A percentile compares a stretch with the other conserved stretches of the same genome.
Conservation (phyloP, 202 grass and related monocot genomes). For the Digitaria exilis region DNA sequence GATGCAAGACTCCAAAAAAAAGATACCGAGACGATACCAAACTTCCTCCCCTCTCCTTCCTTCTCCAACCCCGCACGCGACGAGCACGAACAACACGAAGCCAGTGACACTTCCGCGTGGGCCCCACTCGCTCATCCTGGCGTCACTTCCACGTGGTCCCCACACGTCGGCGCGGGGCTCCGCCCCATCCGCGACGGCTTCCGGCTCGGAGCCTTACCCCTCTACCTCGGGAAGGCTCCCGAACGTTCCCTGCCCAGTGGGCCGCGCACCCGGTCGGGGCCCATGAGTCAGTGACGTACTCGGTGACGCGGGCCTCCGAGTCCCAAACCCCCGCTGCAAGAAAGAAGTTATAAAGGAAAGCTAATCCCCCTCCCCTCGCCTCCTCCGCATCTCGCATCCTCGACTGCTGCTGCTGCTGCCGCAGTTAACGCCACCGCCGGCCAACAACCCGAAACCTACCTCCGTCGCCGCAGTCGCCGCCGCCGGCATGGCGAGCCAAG, state of each 20-base stretch:
- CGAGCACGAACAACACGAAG: background rate
- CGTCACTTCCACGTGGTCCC: constrained; percentile 9
- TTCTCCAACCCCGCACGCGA: constrained; percentile 27
- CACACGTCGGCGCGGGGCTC: background rate
- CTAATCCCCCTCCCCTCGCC: background rate
- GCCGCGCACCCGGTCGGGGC: fast-evolving
- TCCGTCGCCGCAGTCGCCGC: background rate
- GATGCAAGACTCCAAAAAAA: background rate
- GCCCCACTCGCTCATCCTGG: background rate
- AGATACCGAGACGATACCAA: background rate
- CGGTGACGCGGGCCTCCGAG: background rate
- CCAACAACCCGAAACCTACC: constrained; percentile 7
- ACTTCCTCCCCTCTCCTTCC: background rate
- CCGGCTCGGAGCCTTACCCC: background rate
- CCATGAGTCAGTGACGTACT: background rate
- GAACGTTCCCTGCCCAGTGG: background rate
- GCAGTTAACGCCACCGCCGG: constrained; percentile 7
- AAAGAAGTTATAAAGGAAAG: constrained; percentile 39
- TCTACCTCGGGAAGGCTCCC: background rate
- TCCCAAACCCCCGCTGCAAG: constrained; percentile 33
- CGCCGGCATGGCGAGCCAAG: constrained; percentile 59
- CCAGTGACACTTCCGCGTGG: background rate
- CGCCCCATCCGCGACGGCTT: background rate
- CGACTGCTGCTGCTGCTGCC: too few relatives aligned
- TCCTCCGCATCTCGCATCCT: constrained; percentile 20